These are phyloP conservation scores for Phoma herbarum DNA, from an alignment of 2,329 filamentous ascomycete species.

Conservation along the genomic window DNA sequence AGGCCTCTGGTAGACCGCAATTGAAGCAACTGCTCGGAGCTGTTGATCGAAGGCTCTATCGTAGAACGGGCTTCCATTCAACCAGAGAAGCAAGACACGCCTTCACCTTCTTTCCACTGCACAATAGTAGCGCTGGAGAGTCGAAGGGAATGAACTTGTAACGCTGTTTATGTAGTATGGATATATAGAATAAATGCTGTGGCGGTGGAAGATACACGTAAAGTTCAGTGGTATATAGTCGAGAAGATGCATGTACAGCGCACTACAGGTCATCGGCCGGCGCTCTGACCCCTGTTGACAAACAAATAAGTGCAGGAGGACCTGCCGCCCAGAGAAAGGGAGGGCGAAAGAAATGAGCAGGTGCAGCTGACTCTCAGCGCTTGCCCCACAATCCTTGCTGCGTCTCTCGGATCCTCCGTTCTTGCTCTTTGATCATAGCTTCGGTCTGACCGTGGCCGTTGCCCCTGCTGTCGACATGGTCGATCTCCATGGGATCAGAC, in stretches of 20 bases:
- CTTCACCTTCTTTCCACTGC: not conserved
- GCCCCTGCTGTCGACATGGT: slow-evolving; percentile 63
- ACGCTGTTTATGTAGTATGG: not conserved
- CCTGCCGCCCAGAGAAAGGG: slow-evolving; percentile 1
- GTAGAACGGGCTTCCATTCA: not conserved
- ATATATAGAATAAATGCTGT: not conserved
- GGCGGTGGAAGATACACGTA: not conserved
- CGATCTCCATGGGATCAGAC: slow-evolving; percentile 56
- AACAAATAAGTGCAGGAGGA: not conserved
- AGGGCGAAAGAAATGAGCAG: not conserved
- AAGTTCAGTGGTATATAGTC: slow-evolving; percentile 19
- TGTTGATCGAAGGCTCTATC: not conserved
- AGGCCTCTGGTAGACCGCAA: no score
- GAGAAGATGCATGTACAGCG: slow-evolving; percentile 8
- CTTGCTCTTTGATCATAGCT: slow-evolving; percentile 68
- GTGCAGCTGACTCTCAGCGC: slow-evolving; percentile 26
- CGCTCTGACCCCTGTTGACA: slow-evolving; percentile 12
- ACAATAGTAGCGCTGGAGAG: not conserved
- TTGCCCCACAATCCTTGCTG: slow-evolving; percentile 65
- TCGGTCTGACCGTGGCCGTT: slow-evolving; percentile 69
- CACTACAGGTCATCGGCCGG: slow-evolving; percentile 8
- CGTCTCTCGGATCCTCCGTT: slow-evolving; percentile 66
- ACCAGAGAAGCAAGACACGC: not conserved
- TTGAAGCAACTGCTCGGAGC: no score
- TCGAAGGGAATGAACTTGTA: not conserved